Conservation (phyloP, 2,329 filamentous ascomycete species). For the Epichloe brachyelytri region DNA sequence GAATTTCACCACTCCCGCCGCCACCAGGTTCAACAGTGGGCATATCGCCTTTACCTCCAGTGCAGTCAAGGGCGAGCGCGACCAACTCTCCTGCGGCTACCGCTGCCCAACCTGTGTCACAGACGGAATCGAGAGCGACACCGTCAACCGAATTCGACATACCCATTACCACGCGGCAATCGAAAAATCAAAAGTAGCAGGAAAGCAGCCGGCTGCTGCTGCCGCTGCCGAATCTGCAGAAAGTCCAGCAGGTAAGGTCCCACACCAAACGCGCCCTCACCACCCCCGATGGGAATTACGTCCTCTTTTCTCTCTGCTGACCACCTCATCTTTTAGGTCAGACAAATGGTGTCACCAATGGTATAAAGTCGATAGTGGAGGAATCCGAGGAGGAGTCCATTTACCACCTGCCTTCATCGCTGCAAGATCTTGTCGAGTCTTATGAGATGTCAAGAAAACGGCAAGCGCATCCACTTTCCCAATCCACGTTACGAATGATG, state of each 20-base stretch:
- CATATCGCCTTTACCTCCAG: conserved; percentile 35
- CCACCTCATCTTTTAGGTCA: conserved; percentile 16
- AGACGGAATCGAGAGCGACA: conserved; percentile 9
- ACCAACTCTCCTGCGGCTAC: conserved; percentile 40
- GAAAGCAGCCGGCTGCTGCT: conserved; percentile 28
- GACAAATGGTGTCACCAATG: conserved; percentile 40
- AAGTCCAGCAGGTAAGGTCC: conserved; percentile 29
- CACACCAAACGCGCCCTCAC: neutral
- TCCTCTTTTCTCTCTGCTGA: neutral
- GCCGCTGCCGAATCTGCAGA: conserved; percentile 28
- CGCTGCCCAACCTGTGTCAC: conserved; percentile 31
- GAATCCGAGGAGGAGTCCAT: conserved; percentile 60
- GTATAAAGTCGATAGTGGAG: conserved; percentile 32
- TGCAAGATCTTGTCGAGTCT: conserved; percentile 83
- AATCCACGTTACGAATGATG: conserved; percentile 61
- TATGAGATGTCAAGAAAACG: conserved; percentile 74
- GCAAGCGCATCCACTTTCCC: conserved; percentile 45
- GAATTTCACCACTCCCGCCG: conserved; percentile 85
- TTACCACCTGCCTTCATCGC: conserved; percentile 78
- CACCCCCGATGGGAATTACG: neutral
- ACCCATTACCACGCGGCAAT: conserved; percentile 17
- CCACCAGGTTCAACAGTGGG: conserved; percentile 53
- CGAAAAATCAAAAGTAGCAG: conserved; percentile 30
- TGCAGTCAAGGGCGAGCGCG: conserved; percentile 41
- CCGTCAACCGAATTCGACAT: conserved; percentile 13